phyloP scores from a whole-genome alignment of 2,329 filamentous ascomycete genomes.

The Verruconis gallopava region DNA sequence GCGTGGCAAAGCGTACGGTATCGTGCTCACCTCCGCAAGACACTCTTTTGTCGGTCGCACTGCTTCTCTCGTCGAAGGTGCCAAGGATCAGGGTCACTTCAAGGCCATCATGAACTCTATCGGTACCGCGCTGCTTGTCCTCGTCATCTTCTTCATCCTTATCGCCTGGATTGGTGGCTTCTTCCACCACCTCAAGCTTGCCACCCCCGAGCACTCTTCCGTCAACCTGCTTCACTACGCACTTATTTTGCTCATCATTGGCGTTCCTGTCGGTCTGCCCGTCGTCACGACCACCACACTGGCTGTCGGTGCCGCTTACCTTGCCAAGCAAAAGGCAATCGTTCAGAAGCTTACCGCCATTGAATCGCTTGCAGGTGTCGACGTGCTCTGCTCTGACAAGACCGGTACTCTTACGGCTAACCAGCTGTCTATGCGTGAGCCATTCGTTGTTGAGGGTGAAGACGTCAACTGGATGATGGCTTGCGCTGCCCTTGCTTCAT shows the following conservation, averaged over 20 bases:
- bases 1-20: conserved; percentile 62
- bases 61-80: conserved; percentile 59
- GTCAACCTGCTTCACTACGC: conserved; percentile 56
- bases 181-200: conserved; percentile 56
- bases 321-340: conserved; percentile 66
- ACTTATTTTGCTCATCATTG: conserved; percentile 60
- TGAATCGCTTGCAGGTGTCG: conserved; percentile 60
- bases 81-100: conserved; percentile 65
- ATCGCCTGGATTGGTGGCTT: conserved; percentile 66
- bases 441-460: conserved; percentile 62
- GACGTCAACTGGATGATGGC: conserved; percentile 81
- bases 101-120: conserved; percentile 78
- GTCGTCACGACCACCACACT: conserved; percentile 68
- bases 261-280: conserved; percentile 67
- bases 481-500: conserved; percentile 62
- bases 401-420: conserved; percentile 65
- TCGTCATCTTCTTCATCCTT: conserved; percentile 68
- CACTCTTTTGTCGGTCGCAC: conserved; percentile 68
- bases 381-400: conserved; percentile 72
- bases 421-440: conserved; percentile 64
- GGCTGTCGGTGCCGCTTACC: conserved; percentile 63
- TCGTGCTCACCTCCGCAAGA: conserved; percentile 54
- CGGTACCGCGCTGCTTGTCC: conserved; percentile 57
- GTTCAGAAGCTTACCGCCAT: conserved; percentile 71
- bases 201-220: conserved; percentile 43